Conservation (phyloP, 306 rosid genomes). For the Castanea crenata region DNA sequence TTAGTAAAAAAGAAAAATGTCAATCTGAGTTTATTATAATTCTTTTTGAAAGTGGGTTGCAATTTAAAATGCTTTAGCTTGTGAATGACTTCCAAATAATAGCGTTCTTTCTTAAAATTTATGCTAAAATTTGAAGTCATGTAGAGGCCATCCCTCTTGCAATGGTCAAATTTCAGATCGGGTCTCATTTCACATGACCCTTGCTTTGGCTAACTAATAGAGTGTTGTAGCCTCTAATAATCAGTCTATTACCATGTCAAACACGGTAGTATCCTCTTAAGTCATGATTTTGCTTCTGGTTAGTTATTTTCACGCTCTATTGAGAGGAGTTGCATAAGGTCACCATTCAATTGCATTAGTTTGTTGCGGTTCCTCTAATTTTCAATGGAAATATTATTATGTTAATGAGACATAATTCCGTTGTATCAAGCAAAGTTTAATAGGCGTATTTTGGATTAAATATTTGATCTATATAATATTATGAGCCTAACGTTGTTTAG, state of each 20-base stretch:
- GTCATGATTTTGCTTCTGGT: background rate
- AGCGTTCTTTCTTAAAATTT: background rate
- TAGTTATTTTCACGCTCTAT: background rate
- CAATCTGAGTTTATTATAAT: background rate
- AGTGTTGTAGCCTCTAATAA: background rate
- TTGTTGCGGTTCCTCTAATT: background rate
- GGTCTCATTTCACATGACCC: background rate
- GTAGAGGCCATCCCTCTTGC: background rate
- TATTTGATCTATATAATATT: background rate
- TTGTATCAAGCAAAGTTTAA: background rate
- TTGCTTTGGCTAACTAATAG: background rate
- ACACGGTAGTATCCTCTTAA: background rate
- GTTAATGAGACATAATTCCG: background rate
- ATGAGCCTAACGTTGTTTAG: background rate
- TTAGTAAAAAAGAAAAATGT: background rate
- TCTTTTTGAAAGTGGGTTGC: background rate
- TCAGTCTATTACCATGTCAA: background rate
- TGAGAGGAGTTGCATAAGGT: background rate
- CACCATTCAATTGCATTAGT: background rate
- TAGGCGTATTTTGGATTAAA: background rate
- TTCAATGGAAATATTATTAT: background rate
- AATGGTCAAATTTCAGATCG: background rate
- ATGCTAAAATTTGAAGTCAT: background rate
- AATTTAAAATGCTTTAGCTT: background rate
- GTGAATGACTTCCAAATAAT: background rate